These are phyloP conservation scores for Annona cherimola DNA, from an alignment of 164 flowering plant species.

Conservation along the genomic window DNA sequence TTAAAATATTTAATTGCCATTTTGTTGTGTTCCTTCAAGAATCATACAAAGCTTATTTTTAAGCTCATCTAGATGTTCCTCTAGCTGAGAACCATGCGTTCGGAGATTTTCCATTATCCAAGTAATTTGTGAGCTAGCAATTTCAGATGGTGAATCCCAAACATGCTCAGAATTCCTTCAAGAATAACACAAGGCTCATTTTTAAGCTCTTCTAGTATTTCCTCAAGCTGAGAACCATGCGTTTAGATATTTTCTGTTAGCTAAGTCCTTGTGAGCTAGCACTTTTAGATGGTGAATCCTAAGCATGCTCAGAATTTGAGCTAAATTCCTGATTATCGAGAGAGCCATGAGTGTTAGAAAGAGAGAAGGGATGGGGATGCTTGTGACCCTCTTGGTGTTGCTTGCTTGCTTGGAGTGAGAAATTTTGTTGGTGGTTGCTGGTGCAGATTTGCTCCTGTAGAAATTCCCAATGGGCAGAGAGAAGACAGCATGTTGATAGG, in stretches of 20 bases:
- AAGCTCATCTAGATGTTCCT: conserved; percentile 67
- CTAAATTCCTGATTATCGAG: conserved; percentile 10
- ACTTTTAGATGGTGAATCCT: conserved; percentile 89
- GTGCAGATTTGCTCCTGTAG: conserved; percentile 27
- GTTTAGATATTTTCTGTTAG: conserved; percentile 36
- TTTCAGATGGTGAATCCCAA: conserved; percentile 85
- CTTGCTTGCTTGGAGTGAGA: conserved; percentile 35
- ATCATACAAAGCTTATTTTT: conserved; percentile 66
- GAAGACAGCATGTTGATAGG: neutral
- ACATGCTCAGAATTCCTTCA: too few relatives aligned
- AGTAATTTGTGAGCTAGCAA: conserved; percentile 91
- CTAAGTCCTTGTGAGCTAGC: conserved; percentile 94
- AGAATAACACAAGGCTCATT: conserved; percentile 66
- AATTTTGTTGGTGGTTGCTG: conserved; percentile 22
- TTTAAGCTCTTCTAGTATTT: conserved; percentile 70
- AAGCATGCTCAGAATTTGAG: conserved; percentile 52
- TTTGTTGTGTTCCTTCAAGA: conserved; percentile 88
- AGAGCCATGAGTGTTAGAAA: conserved; percentile 14
- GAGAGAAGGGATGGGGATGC: conserved; percentile 32
- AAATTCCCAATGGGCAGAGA: conserved; percentile 13
- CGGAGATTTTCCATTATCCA: conserved; percentile 44
- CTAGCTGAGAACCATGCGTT: conserved; percentile 63
- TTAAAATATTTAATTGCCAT: too few relatives aligned
- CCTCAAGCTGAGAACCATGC: conserved; percentile 66
- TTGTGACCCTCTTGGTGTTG: conserved; percentile 23